Percentiles rank a stretch among this genome's conserved stretches.
Evolutionary conservation across 2,329 filamentous ascomycete genomes (phyloP).

Genomic region (Pezicula carpinea): DNA sequence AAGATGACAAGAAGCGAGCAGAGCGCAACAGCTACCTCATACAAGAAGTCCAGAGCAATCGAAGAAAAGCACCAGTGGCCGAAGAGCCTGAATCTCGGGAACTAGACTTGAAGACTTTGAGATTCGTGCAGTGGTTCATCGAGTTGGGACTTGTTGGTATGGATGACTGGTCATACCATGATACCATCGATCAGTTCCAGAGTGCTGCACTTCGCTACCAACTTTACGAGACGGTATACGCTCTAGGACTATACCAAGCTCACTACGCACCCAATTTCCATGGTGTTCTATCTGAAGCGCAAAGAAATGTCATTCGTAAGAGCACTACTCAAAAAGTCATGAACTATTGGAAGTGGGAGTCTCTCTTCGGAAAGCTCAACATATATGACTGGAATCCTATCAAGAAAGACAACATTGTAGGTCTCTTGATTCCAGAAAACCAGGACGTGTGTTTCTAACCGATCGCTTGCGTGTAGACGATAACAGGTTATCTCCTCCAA

Average conservation of each 20-base stretch:
- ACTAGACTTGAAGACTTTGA: slow-evolving; percentile 2
- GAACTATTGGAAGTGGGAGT: slow-evolving; percentile 22
- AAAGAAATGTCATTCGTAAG: slow-evolving; percentile 19
- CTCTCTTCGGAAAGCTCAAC: slow-evolving; percentile 9
- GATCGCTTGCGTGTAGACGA: background rate
- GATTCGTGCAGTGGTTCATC: slow-evolving; percentile 14
- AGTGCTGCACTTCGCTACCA: slow-evolving; percentile 21
- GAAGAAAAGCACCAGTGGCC: background rate
- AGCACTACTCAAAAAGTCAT: slow-evolving; percentile 14
- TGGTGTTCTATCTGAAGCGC: slow-evolving; percentile 16
- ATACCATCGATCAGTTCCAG: slow-evolving; percentile 24
- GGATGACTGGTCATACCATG: slow-evolving; percentile 18
- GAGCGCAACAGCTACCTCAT: background rate
- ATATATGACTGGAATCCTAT: slow-evolving; percentile 6
- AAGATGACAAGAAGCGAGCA: background rate
- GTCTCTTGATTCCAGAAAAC: background rate
- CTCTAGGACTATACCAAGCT: slow-evolving; percentile 15
- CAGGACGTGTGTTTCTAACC: background rate
- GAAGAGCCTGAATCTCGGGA: slow-evolving; percentile 3
- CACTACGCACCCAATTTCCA: slow-evolving; percentile 19
- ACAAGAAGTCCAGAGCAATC: background rate
- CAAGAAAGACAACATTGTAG: slow-evolving; percentile 15
- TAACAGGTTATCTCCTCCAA: background rate
- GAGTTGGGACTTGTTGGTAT: slow-evolving; percentile 13
- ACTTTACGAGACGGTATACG: slow-evolving; percentile 17